Conservation (phyloP, 78 protist species). For the Dictyostelium intermedium region DNA sequence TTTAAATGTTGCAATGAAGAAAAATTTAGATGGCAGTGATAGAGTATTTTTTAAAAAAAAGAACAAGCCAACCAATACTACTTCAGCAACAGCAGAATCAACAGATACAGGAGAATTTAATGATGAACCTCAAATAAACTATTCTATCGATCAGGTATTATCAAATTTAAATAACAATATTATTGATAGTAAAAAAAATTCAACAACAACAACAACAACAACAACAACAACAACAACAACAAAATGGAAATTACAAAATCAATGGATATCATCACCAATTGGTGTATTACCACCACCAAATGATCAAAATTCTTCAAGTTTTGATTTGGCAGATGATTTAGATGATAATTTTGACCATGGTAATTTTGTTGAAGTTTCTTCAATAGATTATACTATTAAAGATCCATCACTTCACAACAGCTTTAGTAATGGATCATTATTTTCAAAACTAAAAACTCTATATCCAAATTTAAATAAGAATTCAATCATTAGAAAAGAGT, state of each 20-base stretch:
- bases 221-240: not conserved
- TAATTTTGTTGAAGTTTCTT: conserved; percentile 1
- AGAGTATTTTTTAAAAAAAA: not conserved
- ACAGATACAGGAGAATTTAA: not conserved
- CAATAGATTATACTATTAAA: not conserved
- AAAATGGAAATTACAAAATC: conserved; percentile 3
- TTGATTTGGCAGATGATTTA: not conserved
- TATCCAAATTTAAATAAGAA: conserved; percentile 15
- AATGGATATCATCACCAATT: conserved; percentile 63
- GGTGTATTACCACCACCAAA: conserved; percentile 35
- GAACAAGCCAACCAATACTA: not conserved
- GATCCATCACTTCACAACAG: not conserved
- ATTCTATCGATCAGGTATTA: not conserved
- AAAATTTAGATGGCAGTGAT: not conserved
- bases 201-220: not conserved
- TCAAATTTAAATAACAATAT: not conserved
- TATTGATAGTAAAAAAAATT: not conserved
- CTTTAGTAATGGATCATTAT: not conserved
- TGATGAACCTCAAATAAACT: not conserved
- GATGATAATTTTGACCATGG: conserved; percentile 14
- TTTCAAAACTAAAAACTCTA: not conserved
- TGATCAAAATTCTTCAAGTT: not conserved
- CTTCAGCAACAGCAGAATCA: not conserved
- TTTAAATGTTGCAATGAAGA: not conserved
- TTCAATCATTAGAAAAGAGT: not conserved